Conservation (phyloP, 78 protist species). For the Thecamonas trahens region DNA sequence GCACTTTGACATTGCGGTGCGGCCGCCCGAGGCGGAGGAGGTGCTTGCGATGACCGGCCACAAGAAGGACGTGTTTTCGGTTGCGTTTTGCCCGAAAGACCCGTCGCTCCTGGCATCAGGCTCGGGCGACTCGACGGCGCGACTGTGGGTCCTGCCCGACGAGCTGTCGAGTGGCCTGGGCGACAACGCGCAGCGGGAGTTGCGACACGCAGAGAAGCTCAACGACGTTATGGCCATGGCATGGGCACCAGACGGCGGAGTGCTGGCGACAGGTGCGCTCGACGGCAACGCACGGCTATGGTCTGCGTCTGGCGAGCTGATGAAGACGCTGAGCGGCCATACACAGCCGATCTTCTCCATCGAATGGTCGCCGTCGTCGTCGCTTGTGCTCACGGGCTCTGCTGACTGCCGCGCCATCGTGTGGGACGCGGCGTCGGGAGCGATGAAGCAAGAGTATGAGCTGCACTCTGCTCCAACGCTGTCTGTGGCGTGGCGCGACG, state of each 20-base stretch:
- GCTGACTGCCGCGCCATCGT: conserved; percentile 84
- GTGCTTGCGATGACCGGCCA: too few species aligned
- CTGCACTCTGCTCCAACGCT: conserved; percentile 83
- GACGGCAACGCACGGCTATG: conserved; percentile 88
- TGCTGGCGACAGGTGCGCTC: conserved; percentile 89
- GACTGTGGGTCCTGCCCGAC: neutral
- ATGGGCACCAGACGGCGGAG: conserved; percentile 47
- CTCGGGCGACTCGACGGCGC: too few species aligned
- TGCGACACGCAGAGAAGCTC: neutral
- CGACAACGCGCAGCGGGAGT: neutral
- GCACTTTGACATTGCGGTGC: too few species aligned
- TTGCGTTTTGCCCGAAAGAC: too few species aligned
- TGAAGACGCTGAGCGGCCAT: conserved; percentile 51
- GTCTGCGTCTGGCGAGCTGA: conserved; percentile 28
- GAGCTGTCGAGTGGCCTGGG: too few species aligned
- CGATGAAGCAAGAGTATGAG: conserved; percentile 46
- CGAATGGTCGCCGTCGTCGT: conserved; percentile 81
- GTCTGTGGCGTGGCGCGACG: conserved; percentile 38
- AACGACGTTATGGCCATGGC: neutral
- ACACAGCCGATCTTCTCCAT: conserved; percentile 82
- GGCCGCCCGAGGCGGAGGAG: too few species aligned
- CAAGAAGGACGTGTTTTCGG: too few species aligned
- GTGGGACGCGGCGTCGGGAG: conserved; percentile 75
- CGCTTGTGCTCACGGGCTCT: conserved; percentile 65
- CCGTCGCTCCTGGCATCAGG: too few species aligned